Percentiles rank a stretch among this genome's conserved stretches.
phyloP scores from a whole-genome alignment of 2,329 filamentous ascomycete species.

The Fusarium sp. region DNA sequence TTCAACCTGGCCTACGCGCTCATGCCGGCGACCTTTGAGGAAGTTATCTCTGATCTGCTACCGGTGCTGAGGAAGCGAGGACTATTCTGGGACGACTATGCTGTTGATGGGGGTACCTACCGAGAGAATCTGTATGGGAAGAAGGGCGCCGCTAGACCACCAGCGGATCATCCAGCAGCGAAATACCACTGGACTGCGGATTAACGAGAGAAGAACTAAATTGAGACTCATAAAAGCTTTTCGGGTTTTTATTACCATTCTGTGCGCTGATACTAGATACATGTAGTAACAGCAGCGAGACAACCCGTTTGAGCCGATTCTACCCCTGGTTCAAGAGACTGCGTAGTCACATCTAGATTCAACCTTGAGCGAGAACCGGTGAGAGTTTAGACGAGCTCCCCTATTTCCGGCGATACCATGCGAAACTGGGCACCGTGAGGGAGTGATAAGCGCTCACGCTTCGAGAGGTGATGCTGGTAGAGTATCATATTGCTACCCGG shows the following conservation, averaged over 20 bases:
- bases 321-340: too few relatives aligned
- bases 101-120: constrained; percentile 60
- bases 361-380: too few relatives aligned
- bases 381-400: too few relatives aligned
- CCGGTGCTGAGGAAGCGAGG: constrained; percentile 74
- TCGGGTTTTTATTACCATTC: too few relatives aligned
- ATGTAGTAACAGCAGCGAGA: too few relatives aligned
- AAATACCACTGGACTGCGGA: constrained; percentile 59
- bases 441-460: too few relatives aligned
- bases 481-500: background rate
- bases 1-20: constrained; percentile 57
- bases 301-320: too few relatives aligned
- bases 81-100: constrained; percentile 68
- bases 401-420: too few relatives aligned
- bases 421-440: too few relatives aligned
- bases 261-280: too few relatives aligned
- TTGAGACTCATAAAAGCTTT: background rate
- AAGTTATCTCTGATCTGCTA: constrained; percentile 75
- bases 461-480: background rate
- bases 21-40: constrained; percentile 74
- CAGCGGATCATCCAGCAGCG: constrained; percentile 58
- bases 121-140: constrained; percentile 60
- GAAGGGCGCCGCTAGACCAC: constrained; percentile 53
- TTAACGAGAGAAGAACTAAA: background rate
- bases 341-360: too few relatives aligned